phyloP scores from a whole-genome alignment of 805 yeast genomes.

The Metschnikowia lochheadii region DNA sequence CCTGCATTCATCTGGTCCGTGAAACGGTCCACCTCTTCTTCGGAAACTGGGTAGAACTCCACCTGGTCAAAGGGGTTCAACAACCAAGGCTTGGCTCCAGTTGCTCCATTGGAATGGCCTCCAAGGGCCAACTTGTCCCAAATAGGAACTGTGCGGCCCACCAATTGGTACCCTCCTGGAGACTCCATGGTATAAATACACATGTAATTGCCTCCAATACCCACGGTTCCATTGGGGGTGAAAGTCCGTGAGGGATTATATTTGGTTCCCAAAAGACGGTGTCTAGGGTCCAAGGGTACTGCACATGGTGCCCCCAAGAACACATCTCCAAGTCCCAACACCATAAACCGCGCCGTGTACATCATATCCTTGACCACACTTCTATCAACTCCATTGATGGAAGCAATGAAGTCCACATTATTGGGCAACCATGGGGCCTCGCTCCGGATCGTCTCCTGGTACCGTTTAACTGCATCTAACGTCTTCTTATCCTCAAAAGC shows the following conservation, averaged over 20 bases:
- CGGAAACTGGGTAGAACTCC: slow-evolving; percentile 88
- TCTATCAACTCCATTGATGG: slow-evolving; percentile 77
- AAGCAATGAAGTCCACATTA: slow-evolving; percentile 91
- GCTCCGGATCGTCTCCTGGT: slow-evolving; percentile 87
- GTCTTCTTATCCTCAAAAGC: slow-evolving; percentile 93
- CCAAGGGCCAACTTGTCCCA: slow-evolving; percentile 93
- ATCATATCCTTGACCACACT: slow-evolving; percentile 76
- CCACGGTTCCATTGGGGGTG: slow-evolving; percentile 96
- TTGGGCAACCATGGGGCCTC: slow-evolving; percentile 98
- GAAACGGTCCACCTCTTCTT: slow-evolving; percentile 69
- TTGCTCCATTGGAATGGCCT: slow-evolving; percentile 45
- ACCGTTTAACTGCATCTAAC: slow-evolving; percentile 83
- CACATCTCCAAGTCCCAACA: slow-evolving; percentile 94
- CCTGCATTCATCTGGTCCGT: slow-evolving; percentile 80
- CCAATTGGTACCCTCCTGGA: slow-evolving; percentile 97
- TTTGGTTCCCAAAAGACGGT: slow-evolving; percentile 85
- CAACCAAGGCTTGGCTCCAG: slow-evolving; percentile 74
- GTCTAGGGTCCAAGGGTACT: slow-evolving; percentile 95
- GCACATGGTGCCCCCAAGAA: slow-evolving; percentile 98
- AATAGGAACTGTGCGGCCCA: slow-evolving; percentile 94
- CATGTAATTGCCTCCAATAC: slow-evolving; percentile 98
- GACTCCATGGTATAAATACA: slow-evolving; percentile 97
- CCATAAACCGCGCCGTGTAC: slow-evolving; percentile 86
- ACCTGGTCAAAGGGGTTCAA: slow-evolving; percentile 90
- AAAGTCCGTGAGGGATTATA: slow-evolving; percentile 95